A percentile compares a stretch with the other conserved stretches of the same genome.
These are phyloP conservation scores for Biscogniauxia mediterranea DNA, from an alignment of 2,329 filamentous ascomycete genomes.

Conservation along the genomic window DNA sequence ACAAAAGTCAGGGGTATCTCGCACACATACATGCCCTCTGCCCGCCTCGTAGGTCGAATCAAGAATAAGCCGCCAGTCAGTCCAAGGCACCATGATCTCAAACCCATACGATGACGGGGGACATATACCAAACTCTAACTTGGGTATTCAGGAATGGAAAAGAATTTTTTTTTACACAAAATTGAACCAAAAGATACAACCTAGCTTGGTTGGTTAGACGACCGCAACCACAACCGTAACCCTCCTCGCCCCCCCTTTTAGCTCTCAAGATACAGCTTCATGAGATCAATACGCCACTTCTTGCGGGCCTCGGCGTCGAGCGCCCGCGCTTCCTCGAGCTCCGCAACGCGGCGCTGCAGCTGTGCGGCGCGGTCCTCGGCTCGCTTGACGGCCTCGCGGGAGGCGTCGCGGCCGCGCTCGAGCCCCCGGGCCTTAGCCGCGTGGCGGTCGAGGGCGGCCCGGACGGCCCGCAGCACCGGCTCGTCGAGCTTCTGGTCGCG, in stretches of 20 bases:
- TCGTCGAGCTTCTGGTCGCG: slow-evolving; percentile 40
- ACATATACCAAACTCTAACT: too few species aligned
- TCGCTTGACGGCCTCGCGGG: slow-evolving; percentile 58
- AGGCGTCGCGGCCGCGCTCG: slow-evolving; percentile 63
- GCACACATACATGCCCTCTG: too few species aligned
- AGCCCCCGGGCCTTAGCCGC: slow-evolving; percentile 60
- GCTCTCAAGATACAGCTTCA: slow-evolving; percentile 5
- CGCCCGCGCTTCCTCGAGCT: slow-evolving; percentile 39
- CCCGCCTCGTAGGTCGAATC: too few species aligned
- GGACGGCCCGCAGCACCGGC: slow-evolving; percentile 38
- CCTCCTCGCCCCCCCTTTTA: neutral
- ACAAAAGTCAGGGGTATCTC: too few species aligned
- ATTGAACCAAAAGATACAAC: too few species aligned
- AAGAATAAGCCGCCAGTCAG: too few species aligned
- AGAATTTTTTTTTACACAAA: too few species aligned
- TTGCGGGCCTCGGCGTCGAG: slow-evolving; percentile 29
- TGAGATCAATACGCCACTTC: slow-evolving; percentile 2
- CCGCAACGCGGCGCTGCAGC: slow-evolving; percentile 37
- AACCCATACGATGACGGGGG: too few species aligned
- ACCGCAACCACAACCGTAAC: neutral
- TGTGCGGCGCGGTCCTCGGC: slow-evolving; percentile 51
- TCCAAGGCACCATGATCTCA: neutral
- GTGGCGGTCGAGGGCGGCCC: slow-evolving; percentile 50
- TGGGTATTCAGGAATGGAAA: too few species aligned
- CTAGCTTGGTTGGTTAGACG: too few species aligned